These are phyloP conservation scores for Ganoderma resinaceum DNA, from an alignment of 1,284 basidiomycete species.

Conservation along the genomic window DNA sequence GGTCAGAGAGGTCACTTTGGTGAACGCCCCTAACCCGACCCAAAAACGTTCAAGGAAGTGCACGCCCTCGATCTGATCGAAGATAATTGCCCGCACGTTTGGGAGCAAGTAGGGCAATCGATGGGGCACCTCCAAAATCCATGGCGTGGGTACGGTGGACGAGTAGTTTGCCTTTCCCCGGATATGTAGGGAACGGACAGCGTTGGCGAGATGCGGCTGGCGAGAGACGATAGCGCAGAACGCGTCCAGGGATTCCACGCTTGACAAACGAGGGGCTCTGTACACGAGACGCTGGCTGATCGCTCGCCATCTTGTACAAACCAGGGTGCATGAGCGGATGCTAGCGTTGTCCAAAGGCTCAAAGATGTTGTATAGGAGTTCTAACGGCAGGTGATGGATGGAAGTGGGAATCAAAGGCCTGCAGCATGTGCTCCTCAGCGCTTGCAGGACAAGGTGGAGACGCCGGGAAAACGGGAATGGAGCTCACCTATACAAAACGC, in stretches of 20 bases:
- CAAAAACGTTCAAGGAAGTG: conserved; percentile 1
- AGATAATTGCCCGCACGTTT: conserved; percentile 9
- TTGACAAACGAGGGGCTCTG: conserved; percentile 8
- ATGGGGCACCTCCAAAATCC: conserved; percentile 8
- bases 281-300: conserved; percentile 2
- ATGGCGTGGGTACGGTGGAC: neutral
- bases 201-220: neutral
- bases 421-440: neutral
- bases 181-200: conserved; percentile 14
- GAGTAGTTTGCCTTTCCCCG: conserved; percentile 14
- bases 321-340: neutral
- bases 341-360: conserved; percentile 3
- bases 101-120: conserved; percentile 6
- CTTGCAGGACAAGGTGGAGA: neutral
- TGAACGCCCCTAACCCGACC: neutral
- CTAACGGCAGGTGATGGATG: conserved; percentile 5
- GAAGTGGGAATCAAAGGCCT: neutral
- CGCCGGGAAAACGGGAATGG: neutral
- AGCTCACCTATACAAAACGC: neutral
- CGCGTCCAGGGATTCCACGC: neutral
- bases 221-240: neutral
- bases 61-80: conserved; percentile 11
- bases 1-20: conserved; percentile 2
- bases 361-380: conserved; percentile 12
- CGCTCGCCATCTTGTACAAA: neutral